Evolutionary conservation across 371 early-diverging fungal species (phyloP), one percentile per base, ranked within the genome.

Genomic region (Saksenaea oblongispora): DNA sequence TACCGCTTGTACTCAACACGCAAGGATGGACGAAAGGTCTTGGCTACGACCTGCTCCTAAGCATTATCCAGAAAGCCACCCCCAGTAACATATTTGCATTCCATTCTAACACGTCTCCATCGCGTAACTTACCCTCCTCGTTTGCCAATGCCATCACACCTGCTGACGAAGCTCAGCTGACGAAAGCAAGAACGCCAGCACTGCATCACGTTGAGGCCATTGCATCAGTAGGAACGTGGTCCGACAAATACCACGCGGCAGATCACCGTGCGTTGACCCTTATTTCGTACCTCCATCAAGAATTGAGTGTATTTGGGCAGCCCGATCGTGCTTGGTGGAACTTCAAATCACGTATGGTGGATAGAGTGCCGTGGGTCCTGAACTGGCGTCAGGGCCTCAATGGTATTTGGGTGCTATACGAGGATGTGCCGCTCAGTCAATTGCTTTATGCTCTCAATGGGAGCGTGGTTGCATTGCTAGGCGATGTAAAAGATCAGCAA

Each of bases 1-100:
- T 91, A 18, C 95, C 93, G 15, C 71, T 93, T 14, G 83, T 94
- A 15, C 79, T 94, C 39, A 94, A 94, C 70, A 93, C 93, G 1
- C 87, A 88, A 47, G 95, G 95, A 14, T 94, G 93, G 93, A 75
- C 90, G 44, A 89, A 87, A 64, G 91, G 90, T n/a, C 62, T 88
- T 64, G 93, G 93, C 9, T 87, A 86, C 39, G 88, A 90, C 68
- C 71, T 91, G 14, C 71, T 93, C 3, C 17, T 87, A 8, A 83
- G 85, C 37, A 75, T 88, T 11, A 72, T 90, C n/a, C 71, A 72
- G 35, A 63, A 72, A 15, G 65, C 82, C 0, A 63, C 55, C 5
- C 90, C 91, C 0, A 84, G 84, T 0, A 77, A 86, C 60, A 71
- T 90, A 4, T 82, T 84, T 65, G 75, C 72, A 0, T 74, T 80